These are phyloP conservation scores for Ascochyta fabae DNA, from an alignment of 2,329 filamentous ascomycete species.

Conservation along the genomic window DNA sequence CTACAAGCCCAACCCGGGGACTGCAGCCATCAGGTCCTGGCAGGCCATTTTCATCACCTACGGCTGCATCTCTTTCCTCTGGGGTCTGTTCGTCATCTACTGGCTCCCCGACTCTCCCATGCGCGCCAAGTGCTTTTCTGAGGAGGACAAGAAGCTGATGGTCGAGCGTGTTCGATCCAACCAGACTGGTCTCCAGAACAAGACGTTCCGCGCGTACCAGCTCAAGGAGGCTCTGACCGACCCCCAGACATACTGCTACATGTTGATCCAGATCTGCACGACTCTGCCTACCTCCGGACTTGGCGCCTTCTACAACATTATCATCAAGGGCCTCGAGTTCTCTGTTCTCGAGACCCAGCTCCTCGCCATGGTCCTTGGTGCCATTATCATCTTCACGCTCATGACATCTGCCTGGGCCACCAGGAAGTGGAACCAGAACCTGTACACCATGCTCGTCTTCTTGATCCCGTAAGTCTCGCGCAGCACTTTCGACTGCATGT, in stretches of 20 bases:
- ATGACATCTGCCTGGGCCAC: conserved; percentile 71
- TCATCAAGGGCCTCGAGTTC: conserved; percentile 74
- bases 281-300: conserved; percentile 76
- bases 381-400: conserved; percentile 74
- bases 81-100: conserved; percentile 63
- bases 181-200: conserved; percentile 56
- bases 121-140: conserved; percentile 72
- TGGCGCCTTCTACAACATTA: conserved; percentile 75
- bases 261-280: conserved; percentile 71
- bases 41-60: conserved; percentile 73
- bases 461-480: conserved; percentile 64
- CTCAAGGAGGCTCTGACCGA: conserved; percentile 66
- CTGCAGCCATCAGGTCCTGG: conserved; percentile 66
- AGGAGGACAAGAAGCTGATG: conserved; percentile 68
- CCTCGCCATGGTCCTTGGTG: conserved; percentile 75
- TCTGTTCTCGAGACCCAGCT: conserved; percentile 71
- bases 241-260: conserved; percentile 65
- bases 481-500: background rate
- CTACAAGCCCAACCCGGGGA: conserved; percentile 23
- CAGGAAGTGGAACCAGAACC: conserved; percentile 72
- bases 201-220: conserved; percentile 60
- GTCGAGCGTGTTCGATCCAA: conserved; percentile 55
- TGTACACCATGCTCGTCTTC: conserved; percentile 69
- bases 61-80: conserved; percentile 68
- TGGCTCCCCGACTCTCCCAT: conserved; percentile 66